Conservation (phyloP, 768 basidiomycete genomes). For the Boletus coccyginus region DNA sequence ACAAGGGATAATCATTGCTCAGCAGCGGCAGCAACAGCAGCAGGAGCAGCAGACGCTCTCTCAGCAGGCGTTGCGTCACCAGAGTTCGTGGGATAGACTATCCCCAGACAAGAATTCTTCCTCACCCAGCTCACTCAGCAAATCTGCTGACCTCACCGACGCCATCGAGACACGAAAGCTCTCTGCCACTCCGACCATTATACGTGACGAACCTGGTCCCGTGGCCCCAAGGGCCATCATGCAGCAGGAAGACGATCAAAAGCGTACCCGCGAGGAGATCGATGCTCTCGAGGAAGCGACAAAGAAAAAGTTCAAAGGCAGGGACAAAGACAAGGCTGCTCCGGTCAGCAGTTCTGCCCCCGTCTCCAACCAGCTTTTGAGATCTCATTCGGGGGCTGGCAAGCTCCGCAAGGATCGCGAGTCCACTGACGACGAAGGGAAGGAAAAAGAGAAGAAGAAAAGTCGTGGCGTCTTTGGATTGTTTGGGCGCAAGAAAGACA, state of each 20-base stretch:
- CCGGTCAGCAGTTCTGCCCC: conserved; percentile 28
- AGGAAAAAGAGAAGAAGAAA: conserved; percentile 62
- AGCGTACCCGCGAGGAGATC: conserved; percentile 50
- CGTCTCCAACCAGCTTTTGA: conserved; percentile 22
- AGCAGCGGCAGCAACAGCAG: conserved; percentile 36
- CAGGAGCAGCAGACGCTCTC: conserved; percentile 24
- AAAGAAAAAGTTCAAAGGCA: conserved; percentile 49
- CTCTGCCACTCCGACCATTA: conserved; percentile 75
- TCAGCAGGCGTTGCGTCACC: conserved; percentile 37
- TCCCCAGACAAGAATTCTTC: conserved; percentile 26
- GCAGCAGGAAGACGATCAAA: conserved; percentile 52
- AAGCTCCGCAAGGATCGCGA: conserved; percentile 48
- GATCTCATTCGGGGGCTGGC: conserved; percentile 16
- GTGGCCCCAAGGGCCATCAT: conserved; percentile 39
- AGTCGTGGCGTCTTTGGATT: conserved; percentile 74
- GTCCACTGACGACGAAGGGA: conserved; percentile 44
- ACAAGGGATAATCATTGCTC: conserved; percentile 26
- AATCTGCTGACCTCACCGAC: conserved; percentile 62
- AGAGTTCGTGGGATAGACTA: conserved; percentile 50
- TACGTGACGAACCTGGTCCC: conserved; percentile 49
- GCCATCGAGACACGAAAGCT: conserved; percentile 73
- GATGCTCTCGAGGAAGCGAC: conserved; percentile 43
- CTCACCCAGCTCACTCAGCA: conserved; percentile 30
- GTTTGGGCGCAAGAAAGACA: conserved; percentile 76
- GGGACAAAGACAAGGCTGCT: conserved; percentile 47